Evolutionary conservation across 768 basidiomycete genomes (phyloP).

Genomic region (Lactarius hatsudake): DNA sequence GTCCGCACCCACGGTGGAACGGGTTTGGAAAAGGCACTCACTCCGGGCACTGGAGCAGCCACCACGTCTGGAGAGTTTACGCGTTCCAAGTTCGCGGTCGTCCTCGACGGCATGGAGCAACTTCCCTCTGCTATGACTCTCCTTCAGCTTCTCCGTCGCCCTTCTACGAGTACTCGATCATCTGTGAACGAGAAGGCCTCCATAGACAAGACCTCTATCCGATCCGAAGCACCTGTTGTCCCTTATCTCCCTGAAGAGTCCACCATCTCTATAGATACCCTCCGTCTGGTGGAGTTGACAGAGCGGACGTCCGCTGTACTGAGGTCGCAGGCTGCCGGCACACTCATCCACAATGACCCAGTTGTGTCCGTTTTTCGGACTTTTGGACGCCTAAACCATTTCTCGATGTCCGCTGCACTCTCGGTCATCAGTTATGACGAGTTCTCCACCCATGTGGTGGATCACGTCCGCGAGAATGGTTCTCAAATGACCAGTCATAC

Average conservation of each 20-base stretch:
- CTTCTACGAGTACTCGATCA: conserved; percentile 10
- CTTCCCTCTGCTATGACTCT: conserved; percentile 81
- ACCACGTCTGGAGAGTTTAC: conserved; percentile 34
- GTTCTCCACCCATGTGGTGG: conserved; percentile 62
- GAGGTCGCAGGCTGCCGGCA: conserved; percentile 72
- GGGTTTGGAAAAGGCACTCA: conserved; percentile 19
- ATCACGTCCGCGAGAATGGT: conserved; percentile 52
- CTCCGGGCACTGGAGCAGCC: conserved; percentile 10
- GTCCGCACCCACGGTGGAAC: conserved; percentile 43
- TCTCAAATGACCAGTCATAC: conserved; percentile 79
- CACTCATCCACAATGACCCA: conserved; percentile 67
- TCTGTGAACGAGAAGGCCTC: conserved; percentile 4
- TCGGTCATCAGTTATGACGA: conserved; percentile 75
- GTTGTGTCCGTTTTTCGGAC: conserved; percentile 72
- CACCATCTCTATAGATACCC: conserved; percentile 58
- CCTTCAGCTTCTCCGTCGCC: conserved; percentile 62
- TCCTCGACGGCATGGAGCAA: conserved; percentile 81
- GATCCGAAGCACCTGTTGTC: not conserved
- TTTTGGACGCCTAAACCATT: conserved; percentile 66
- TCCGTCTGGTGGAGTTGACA: conserved; percentile 88
- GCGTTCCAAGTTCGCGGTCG: conserved; percentile 63
- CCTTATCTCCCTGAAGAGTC: conserved; percentile 29
- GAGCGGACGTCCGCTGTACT: conserved; percentile 86
- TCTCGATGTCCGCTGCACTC: conserved; percentile 66
- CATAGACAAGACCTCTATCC: not conserved